Percentiles rank a stretch among this genome's conserved stretches.
These are phyloP conservation scores for Onygena corvina DNA, from an alignment of 2,329 filamentous ascomycete species.

Conservation along the genomic window DNA sequence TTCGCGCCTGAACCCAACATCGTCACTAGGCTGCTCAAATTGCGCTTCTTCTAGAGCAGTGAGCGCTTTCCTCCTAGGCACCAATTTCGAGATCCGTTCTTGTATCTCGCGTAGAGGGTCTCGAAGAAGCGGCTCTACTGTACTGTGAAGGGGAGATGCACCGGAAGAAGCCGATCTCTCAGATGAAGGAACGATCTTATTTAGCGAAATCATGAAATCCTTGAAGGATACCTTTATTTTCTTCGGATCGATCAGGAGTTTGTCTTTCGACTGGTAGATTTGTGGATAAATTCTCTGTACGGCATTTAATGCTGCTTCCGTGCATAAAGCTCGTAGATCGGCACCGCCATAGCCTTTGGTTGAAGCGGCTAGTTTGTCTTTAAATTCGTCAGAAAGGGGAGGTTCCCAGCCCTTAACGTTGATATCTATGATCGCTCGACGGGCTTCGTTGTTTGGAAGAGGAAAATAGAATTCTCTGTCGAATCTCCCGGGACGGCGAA, in stretches of 20 bases:
- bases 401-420: slow-evolving; percentile 89
- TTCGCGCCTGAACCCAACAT: slow-evolving; percentile 76
- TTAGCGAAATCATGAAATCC: slow-evolving; percentile 94
- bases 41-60: slow-evolving; percentile 90
- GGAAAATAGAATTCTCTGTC: slow-evolving; percentile 98
- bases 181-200: slow-evolving; percentile 91
- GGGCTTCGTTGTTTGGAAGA: slow-evolving; percentile 65
- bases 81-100: slow-evolving; percentile 55
- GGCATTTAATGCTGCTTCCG: slow-evolving; percentile 87
- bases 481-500: slow-evolving; percentile 93
- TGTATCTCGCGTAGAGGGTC: slow-evolving; percentile 60
- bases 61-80: slow-evolving; percentile 73
- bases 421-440: slow-evolving; percentile 82
- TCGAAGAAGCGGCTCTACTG: slow-evolving; percentile 68
- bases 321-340: slow-evolving; percentile 84
- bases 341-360: slow-evolving; percentile 97
- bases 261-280: slow-evolving; percentile 82
- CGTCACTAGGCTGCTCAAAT: slow-evolving; percentile 72
- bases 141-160: slow-evolving; percentile 65
- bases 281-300: slow-evolving; percentile 94
- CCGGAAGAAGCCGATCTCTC: slow-evolving; percentile 78
- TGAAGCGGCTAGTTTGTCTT: slow-evolving; percentile 64
- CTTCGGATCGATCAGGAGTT: slow-evolving; percentile 73
- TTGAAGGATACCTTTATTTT: slow-evolving; percentile 80
- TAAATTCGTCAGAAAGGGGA: slow-evolving; percentile 61